A percentile compares a stretch with the other conserved stretches of the same genome.
These are phyloP conservation scores for Naganishia liquefaciens DNA, from an alignment of 1,284 basidiomycete genomes.

Conservation along the genomic window DNA sequence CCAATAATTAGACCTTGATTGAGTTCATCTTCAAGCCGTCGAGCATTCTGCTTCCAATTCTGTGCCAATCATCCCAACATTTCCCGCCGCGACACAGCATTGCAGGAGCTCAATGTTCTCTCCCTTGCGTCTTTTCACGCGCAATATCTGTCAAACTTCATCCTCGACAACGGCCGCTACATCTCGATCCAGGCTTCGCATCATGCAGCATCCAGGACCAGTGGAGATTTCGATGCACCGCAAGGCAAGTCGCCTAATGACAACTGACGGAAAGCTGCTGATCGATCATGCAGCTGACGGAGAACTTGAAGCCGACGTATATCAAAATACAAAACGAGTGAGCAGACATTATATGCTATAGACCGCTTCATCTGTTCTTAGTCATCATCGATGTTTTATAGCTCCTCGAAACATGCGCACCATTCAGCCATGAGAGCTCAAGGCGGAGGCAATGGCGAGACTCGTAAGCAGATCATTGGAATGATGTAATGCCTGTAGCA, in stretches of 20 bases:
- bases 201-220: conserved; percentile 45
- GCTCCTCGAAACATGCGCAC: conserved; percentile 52
- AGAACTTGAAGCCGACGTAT: conserved; percentile 47
- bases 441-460: conserved; percentile 52
- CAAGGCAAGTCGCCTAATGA: conserved; percentile 46
- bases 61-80: no score
- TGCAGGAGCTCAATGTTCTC: conserved; percentile 17
- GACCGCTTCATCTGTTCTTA: no score
- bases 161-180: background rate
- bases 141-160: conserved; percentile 17
- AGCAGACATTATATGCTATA: background rate
- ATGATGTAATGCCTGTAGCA: background rate
- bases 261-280: background rate
- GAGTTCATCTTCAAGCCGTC: no score
- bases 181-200: conserved; percentile 19
- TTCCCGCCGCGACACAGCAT: no score
- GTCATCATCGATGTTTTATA: background rate
- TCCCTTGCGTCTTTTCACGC: conserved; percentile 13
- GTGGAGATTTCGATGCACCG: conserved; percentile 50
- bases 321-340: conserved; percentile 51
- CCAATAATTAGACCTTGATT: no score
- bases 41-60: no score
- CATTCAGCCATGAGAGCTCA: conserved; percentile 52
- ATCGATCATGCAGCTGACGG: conserved; percentile 41
- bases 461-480: conserved; percentile 42